Percentiles rank a stretch among this genome's conserved stretches.
phyloP scores from a whole-genome alignment of 1,284 basidiomycete species.

The Ustilago trichophora region DNA sequence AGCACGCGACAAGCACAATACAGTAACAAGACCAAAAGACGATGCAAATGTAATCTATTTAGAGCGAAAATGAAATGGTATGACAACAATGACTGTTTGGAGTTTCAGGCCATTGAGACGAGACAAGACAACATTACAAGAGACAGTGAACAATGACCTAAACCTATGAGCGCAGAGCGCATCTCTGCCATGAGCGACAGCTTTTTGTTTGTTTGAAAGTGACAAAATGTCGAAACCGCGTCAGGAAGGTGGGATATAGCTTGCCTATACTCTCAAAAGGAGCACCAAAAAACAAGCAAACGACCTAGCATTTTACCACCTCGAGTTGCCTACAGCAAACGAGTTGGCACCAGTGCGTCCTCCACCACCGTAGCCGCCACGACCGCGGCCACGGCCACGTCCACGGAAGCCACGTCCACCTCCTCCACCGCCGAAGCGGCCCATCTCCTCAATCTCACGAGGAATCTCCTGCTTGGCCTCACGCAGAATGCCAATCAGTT shows the following conservation, averaged over 20 bases:
- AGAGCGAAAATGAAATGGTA: not conserved
- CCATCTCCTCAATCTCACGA: constrained; percentile 91
- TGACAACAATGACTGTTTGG: not conserved
- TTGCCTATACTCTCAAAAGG: too few species aligned
- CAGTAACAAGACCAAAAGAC: too few species aligned
- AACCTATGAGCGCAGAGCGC: constrained; percentile 4
- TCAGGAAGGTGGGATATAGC: too few species aligned
- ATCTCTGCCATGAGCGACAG: not conserved
- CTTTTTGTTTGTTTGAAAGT: too few species aligned
- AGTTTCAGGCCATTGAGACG: not conserved
- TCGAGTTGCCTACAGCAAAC: constrained; percentile 50
- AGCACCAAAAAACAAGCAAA: too few species aligned
- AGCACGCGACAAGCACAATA: too few species aligned
- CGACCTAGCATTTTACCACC: too few species aligned
- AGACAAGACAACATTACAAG: constrained; percentile 8
- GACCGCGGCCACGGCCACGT: constrained; percentile 55
- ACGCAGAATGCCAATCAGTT: constrained; percentile 84
- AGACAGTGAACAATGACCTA: constrained; percentile 1
- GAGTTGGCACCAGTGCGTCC: constrained; percentile 61
- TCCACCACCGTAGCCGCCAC: constrained; percentile 43
- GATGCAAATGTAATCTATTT: too few species aligned
- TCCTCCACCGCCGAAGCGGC: constrained; percentile 75
- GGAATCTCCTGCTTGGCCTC: constrained; percentile 91
- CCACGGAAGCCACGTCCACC: constrained; percentile 53
- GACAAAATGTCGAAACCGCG: too few species aligned